Evolutionary conservation across 2,329 filamentous ascomycete species (phyloP).

Genomic region (Cyclaneusma minus): DNA sequence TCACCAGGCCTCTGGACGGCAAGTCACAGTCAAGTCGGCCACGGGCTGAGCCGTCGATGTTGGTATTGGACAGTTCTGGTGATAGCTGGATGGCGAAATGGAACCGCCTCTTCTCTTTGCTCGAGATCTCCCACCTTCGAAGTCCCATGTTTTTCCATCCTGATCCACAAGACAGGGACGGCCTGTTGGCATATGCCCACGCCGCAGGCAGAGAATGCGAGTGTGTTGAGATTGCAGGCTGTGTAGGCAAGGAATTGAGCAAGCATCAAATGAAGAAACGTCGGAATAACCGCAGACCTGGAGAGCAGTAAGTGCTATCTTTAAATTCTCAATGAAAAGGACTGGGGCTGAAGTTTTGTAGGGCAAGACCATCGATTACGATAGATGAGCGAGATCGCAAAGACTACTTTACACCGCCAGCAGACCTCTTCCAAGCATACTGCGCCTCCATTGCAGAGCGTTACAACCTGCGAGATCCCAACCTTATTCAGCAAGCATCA

Average conservation of each 20-base stretch:
- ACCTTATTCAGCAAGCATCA: slow-evolving; percentile 41
- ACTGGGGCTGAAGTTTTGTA: slow-evolving; percentile 7
- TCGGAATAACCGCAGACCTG: slow-evolving; percentile 21
- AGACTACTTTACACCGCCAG: slow-evolving; percentile 53
- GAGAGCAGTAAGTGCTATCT: neutral
- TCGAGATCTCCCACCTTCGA: slow-evolving; percentile 56
- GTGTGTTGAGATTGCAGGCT: slow-evolving; percentile 53
- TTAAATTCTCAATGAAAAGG: neutral
- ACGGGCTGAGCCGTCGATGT: slow-evolving; percentile 24
- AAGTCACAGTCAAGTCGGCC: slow-evolving; percentile 7
- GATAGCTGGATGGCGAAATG: slow-evolving; percentile 54
- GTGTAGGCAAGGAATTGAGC: slow-evolving; percentile 65
- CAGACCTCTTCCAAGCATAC: slow-evolving; percentile 44
- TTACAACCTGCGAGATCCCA: slow-evolving; percentile 40
- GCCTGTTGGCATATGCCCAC: slow-evolving; percentile 53
- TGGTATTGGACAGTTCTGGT: slow-evolving; percentile 52
- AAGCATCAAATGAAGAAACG: slow-evolving; percentile 61
- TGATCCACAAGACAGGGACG: slow-evolving; percentile 61
- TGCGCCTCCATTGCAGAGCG: slow-evolving; percentile 39
- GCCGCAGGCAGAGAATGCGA: slow-evolving; percentile 43
- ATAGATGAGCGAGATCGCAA: slow-evolving; percentile 53
- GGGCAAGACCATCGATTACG: slow-evolving; percentile 24
- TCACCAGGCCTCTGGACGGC: slow-evolving; percentile 7
- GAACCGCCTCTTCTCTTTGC: slow-evolving; percentile 51
- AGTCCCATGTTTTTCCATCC: slow-evolving; percentile 77